These are phyloP conservation scores for Pisolithus microcarpus DNA, from an alignment of 768 basidiomycete genomes.

Conservation along the genomic window DNA sequence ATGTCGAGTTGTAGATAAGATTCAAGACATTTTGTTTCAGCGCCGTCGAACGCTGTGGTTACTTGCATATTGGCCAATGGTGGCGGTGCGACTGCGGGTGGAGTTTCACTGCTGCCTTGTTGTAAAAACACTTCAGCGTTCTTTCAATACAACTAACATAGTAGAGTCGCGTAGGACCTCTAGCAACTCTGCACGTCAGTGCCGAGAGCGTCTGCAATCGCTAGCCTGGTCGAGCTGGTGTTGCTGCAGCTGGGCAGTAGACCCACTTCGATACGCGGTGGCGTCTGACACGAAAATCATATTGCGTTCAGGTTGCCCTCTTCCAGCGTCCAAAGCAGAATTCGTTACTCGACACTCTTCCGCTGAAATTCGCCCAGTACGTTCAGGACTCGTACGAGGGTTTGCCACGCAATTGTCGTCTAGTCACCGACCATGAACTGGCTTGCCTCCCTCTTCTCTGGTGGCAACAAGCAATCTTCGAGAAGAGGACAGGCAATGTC, in stretches of 20 bases:
- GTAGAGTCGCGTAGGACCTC: too few relatives aligned
- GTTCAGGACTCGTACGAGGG: background rate
- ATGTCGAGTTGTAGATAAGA: too few relatives aligned
- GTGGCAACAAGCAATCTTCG: constrained; percentile 40
- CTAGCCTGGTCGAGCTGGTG: background rate
- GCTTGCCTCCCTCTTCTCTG: constrained; percentile 60
- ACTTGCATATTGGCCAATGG: too few relatives aligned
- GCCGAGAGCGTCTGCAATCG: too few relatives aligned
- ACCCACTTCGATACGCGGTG: constrained; percentile 1
- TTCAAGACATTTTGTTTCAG: too few relatives aligned
- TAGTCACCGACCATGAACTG: constrained; percentile 52
- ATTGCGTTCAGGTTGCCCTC: background rate
- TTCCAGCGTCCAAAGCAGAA: constrained; percentile 6
- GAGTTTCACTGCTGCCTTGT: too few relatives aligned
- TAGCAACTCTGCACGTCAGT: too few relatives aligned
- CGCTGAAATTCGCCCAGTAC: background rate
- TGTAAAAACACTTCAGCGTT: too few relatives aligned
- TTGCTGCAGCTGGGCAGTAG: background rate
- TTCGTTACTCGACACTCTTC: constrained; percentile 8
- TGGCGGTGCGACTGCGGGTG: too few relatives aligned
- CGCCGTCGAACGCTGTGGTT: too few relatives aligned
- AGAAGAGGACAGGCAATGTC: constrained; percentile 62
- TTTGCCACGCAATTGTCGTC: constrained; percentile 1
- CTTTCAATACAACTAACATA: too few relatives aligned
- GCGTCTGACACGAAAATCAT: constrained; percentile 5